These are phyloP conservation scores for Seminavis robusta DNA, from an alignment of 108 stramenopile genomes.

Conservation along the genomic window DNA sequence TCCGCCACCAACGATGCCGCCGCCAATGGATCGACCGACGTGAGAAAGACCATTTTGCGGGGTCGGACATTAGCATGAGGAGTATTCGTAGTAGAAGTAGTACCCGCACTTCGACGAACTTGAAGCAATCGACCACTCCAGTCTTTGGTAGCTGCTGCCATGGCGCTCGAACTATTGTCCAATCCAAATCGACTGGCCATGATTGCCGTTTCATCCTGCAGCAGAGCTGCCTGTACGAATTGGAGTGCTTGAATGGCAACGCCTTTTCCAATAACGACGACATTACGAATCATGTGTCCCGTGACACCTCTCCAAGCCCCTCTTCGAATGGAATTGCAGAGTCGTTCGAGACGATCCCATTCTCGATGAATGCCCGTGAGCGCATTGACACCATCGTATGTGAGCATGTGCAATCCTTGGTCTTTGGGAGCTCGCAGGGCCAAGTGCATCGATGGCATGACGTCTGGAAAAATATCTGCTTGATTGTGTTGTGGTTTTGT, in stretches of 20 bases:
- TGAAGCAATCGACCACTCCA: too few species aligned
- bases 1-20: slow-evolving; percentile 41
- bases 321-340: slow-evolving; percentile 50
- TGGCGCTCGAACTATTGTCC: slow-evolving; percentile 7
- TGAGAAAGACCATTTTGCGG: slow-evolving; percentile 44
- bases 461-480: too few species aligned
- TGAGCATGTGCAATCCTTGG: slow-evolving; percentile 40
- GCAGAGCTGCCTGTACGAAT: slow-evolving; percentile 70
- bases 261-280: slow-evolving; percentile 64
- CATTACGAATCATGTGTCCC: slow-evolving; percentile 63
- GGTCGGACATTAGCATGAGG: slow-evolving; percentile 2
- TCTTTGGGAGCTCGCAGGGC: slow-evolving; percentile 66
- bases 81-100: neutral
- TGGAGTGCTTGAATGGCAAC: slow-evolving; percentile 52
- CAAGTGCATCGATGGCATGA: slow-evolving; percentile 66
- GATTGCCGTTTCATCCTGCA: slow-evolving; percentile 40
- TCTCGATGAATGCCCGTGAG: slow-evolving; percentile 59
- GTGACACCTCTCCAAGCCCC: slow-evolving; percentile 58
- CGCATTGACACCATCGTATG: slow-evolving; percentile 49
- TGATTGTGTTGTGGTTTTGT: neutral
- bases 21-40: slow-evolving; percentile 58
- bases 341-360: slow-evolving; percentile 58
- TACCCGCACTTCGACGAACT: too few species aligned
- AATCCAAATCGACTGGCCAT: slow-evolving; percentile 34
- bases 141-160: too few species aligned